Percentiles rank a stretch among this genome's conserved stretches.
Conservation (phyloP, 1,284 basidiomycete species). For the Cryptococcus floricola region DNA sequence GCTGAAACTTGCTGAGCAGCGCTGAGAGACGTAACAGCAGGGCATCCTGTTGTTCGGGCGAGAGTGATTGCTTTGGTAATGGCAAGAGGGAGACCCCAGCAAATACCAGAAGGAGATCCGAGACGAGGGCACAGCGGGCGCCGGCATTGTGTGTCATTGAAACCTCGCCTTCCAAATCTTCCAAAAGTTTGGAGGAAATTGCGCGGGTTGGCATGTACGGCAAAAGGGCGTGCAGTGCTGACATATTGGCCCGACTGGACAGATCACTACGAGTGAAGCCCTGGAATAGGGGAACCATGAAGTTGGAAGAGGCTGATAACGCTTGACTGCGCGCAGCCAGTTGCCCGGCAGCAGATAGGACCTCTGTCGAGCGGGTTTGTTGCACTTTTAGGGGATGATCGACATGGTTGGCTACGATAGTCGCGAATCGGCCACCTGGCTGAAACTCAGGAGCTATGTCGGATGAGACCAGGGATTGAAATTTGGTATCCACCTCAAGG, state of each 20-base stretch:
- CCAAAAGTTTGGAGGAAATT: slow-evolving; percentile 18
- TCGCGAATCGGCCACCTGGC: slow-evolving; percentile 16
- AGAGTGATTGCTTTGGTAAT: neutral
- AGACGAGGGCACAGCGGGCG: slow-evolving; percentile 25
- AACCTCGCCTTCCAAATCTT: slow-evolving; percentile 24
- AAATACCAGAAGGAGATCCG: slow-evolving; percentile 13
- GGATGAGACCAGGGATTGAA: neutral
- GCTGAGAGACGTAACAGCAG: slow-evolving; percentile 31
- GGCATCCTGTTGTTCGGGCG: slow-evolving; percentile 5
- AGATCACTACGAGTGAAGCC: slow-evolving; percentile 11
- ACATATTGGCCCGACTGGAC: slow-evolving; percentile 15
- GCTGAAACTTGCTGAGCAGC: slow-evolving; percentile 3
- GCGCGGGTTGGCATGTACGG: slow-evolving; percentile 16
- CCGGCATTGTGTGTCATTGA: slow-evolving; percentile 18
- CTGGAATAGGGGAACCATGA: slow-evolving; percentile 30
- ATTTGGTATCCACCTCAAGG: slow-evolving; percentile 4
- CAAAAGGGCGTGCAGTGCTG: slow-evolving; percentile 20
- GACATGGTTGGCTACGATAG: slow-evolving; percentile 19
- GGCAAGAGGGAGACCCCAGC: neutral
- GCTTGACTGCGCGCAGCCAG: slow-evolving; percentile 6
- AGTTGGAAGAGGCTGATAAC: slow-evolving; percentile 4
- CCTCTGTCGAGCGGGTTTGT: slow-evolving; percentile 27
- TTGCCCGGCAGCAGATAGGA: slow-evolving; percentile 16
- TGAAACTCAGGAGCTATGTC: slow-evolving; percentile 20
- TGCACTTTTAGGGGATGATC: slow-evolving; percentile 23